Conservation (phyloP, 441 rosid genomes). For the Brassica hybrid region DNA sequence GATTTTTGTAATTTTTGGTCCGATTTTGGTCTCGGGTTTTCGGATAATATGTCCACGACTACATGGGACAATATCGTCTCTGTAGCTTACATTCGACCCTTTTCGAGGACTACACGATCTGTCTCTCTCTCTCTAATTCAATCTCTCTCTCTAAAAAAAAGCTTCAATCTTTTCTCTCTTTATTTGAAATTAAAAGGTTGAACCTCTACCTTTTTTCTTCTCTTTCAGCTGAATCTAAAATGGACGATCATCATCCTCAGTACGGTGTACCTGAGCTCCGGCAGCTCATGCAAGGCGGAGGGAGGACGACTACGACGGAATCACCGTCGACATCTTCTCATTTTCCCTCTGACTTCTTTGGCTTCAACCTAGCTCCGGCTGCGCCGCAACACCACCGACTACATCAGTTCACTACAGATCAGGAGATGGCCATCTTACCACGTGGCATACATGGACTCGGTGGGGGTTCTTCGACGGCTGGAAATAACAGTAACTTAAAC, state of each 20-base stretch:
- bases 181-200: slow-evolving; percentile 28
- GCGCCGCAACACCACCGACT: slow-evolving; percentile 40
- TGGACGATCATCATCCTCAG: slow-evolving; percentile 70
- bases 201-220: slow-evolving; percentile 32
- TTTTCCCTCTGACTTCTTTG: slow-evolving; percentile 53
- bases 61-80: slow-evolving; percentile 66
- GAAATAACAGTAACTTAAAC: slow-evolving; percentile 36
- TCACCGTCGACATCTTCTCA: slow-evolving; percentile 42
- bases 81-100: slow-evolving; percentile 78
- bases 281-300: slow-evolving; percentile 61
- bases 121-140: slow-evolving; percentile 45
- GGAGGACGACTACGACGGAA: slow-evolving; percentile 42
- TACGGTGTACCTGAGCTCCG: slow-evolving; percentile 68
- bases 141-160: slow-evolving; percentile 1
- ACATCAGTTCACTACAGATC: slow-evolving; percentile 55
- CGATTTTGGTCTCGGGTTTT: no score
- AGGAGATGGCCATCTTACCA: slow-evolving; percentile 54
- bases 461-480: slow-evolving; percentile 40
- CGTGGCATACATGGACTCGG: slow-evolving; percentile 57
- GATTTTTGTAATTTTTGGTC: no score
- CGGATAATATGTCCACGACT: no score
- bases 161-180: slow-evolving; percentile 31
- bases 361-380: slow-evolving; percentile 48
- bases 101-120: slow-evolving; percentile 94
- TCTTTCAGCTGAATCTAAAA: slow-evolving; percentile 38